phyloP scores from a whole-genome alignment of 768 basidiomycete species.

The Suillus discolor region DNA sequence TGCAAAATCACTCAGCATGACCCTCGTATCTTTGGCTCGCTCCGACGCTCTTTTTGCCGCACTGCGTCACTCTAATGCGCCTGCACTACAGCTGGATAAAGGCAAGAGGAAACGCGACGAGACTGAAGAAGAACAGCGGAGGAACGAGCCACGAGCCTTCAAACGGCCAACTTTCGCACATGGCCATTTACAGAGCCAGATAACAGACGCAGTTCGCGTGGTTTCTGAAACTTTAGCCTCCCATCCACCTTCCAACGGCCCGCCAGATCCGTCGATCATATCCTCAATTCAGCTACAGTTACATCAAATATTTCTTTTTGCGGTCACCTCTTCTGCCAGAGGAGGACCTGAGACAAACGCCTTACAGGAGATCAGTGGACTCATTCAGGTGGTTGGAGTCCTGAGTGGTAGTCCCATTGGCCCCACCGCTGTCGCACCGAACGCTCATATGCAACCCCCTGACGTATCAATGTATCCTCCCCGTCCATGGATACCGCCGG shows the following conservation, averaged over 20 bases:
- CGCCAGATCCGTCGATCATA: constrained; percentile 59
- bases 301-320: constrained; percentile 79
- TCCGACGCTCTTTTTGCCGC: constrained; percentile 67
- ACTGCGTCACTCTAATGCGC: constrained; percentile 63
- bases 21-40: constrained; percentile 65
- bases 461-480: constrained; percentile 37
- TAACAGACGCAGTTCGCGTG: constrained; percentile 61
- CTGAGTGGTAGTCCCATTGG: constrained; percentile 76
- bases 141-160: constrained; percentile 27
- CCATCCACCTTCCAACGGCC: constrained; percentile 35
- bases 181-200: constrained; percentile 53
- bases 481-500: constrained; percentile 33
- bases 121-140: constrained; percentile 34
- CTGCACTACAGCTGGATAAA: constrained; percentile 63
- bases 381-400: constrained; percentile 82
- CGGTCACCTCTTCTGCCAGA: constrained; percentile 65
- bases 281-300: constrained; percentile 72
- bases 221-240: constrained; percentile 54
- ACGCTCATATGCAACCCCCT: constrained; percentile 25
- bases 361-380: constrained; percentile 76
- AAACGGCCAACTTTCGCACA: constrained; percentile 52
- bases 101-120: constrained; percentile 79
- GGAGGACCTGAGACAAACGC: constrained; percentile 55
- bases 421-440: constrained; percentile 37
- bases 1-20: constrained; percentile 59